Evolutionary conservation across 1,284 basidiomycete species (phyloP).

Genomic region (Somion occarium): DNA sequence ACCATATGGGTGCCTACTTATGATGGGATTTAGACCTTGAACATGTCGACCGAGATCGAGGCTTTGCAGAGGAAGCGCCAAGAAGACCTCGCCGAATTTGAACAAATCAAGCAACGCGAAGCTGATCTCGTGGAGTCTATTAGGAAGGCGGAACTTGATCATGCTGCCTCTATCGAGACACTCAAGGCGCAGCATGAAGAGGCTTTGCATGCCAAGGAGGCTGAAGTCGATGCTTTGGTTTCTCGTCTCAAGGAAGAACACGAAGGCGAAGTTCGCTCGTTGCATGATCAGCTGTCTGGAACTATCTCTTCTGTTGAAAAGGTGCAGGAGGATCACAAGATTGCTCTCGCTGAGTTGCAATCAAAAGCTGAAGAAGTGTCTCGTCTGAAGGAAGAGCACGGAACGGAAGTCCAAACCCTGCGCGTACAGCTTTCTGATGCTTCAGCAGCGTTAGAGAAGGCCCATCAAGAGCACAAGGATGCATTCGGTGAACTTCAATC

Average conservation of each 20-base stretch:
- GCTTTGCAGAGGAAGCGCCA: conserved; percentile 61
- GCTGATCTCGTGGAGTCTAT: conserved; percentile 47
- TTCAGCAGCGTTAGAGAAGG: conserved; percentile 38
- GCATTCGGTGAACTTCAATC: conserved; percentile 25
- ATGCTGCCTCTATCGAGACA: conserved; percentile 42
- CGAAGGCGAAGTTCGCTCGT: conserved; percentile 28
- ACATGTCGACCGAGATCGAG: conserved; percentile 84
- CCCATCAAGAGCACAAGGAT: conserved; percentile 47
- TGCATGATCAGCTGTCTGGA: conserved; percentile 27
- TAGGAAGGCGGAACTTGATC: conserved; percentile 42
- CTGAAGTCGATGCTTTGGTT: conserved; percentile 46
- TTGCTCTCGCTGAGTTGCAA: neutral
- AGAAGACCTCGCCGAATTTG: conserved; percentile 44
- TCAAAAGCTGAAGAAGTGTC: neutral
- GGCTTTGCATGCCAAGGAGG: conserved; percentile 44
- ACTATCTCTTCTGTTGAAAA: conserved; percentile 31
- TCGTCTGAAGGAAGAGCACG: conserved; percentile 26
- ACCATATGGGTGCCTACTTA: neutral
- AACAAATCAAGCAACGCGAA: conserved; percentile 54
- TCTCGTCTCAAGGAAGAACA: conserved; percentile 40
- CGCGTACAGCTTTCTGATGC: conserved; percentile 41
- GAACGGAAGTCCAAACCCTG: conserved; percentile 29
- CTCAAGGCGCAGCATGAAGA: conserved; percentile 54
- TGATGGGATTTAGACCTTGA: conserved; percentile 49
- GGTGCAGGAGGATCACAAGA: conserved; percentile 10